A percentile compares a stretch with the other conserved stretches of the same genome.
Evolutionary conservation across 2,329 filamentous ascomycete species (phyloP).

Genomic region (Pseudogymnoascus sp.): DNA sequence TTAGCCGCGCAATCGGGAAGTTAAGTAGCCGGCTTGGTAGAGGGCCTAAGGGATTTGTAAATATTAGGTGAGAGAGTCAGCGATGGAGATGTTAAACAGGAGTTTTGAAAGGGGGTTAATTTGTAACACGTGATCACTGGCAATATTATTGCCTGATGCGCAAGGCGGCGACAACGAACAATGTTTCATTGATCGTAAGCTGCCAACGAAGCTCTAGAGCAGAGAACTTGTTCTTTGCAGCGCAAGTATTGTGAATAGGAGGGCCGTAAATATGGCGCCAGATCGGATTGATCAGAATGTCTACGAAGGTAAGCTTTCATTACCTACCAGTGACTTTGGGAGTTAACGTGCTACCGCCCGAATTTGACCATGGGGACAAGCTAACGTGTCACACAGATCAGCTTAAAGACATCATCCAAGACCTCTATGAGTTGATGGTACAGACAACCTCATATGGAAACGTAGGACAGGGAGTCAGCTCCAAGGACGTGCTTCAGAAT

Average conservation of each 20-base stretch:
- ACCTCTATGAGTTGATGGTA: constrained; percentile 55
- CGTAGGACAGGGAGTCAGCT: constrained; percentile 35
- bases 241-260: not conserved
- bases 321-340: not conserved
- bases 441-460: constrained; percentile 54
- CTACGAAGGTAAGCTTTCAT: constrained; percentile 1
- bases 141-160: not conserved
- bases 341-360: not conserved
- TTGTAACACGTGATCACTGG: not conserved
- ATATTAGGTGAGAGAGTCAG: not conserved
- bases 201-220: not conserved
- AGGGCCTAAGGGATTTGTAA: not conserved
- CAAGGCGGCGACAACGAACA: not conserved
- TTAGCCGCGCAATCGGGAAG: not conserved
- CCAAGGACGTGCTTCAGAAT: constrained; percentile 44
- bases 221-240: not conserved
- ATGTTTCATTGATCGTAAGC: not conserved
- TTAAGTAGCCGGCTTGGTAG: not conserved
- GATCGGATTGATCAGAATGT: constrained; percentile 7
- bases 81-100: not conserved
- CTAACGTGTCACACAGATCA: constrained; percentile 35
- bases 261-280: not conserved
- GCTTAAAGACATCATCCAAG: constrained; percentile 54
- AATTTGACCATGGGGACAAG: not conserved
- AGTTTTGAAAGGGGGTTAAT: not conserved